A percentile compares a stretch with the other conserved stretches of the same genome.
These are phyloP conservation scores for Scutellaria baicalensis DNA, from an alignment of 257 asterid genomes.

Conservation along the genomic window DNA sequence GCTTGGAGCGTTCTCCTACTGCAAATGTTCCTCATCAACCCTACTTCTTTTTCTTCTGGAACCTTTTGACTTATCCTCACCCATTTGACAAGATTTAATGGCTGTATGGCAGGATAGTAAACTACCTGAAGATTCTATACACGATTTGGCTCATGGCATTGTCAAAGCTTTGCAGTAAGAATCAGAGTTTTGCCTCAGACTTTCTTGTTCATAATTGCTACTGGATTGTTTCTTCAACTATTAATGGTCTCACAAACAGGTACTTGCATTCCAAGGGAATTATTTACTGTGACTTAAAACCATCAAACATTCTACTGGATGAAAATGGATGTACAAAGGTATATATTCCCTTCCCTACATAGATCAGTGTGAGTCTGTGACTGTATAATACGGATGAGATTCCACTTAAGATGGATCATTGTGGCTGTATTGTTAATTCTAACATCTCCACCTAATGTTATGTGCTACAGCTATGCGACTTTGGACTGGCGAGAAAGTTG, in stretches of 20 bases:
- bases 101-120: slow-evolving; percentile 71
- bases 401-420: slow-evolving; percentile 5
- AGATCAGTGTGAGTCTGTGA: not conserved
- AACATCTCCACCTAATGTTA: slow-evolving; percentile 15
- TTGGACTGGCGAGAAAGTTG: slow-evolving; percentile 90
- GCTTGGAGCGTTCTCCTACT: not conserved
- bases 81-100: slow-evolving; percentile 2
- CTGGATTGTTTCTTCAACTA: slow-evolving; percentile 3
- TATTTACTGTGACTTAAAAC: slow-evolving; percentile 86
- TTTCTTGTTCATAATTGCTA: slow-evolving; percentile 12
- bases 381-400: slow-evolving; percentile 6
- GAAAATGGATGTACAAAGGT: slow-evolving; percentile 97
- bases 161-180: slow-evolving; percentile 93
- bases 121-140: slow-evolving; percentile 93
- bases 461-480: slow-evolving; percentile 81
- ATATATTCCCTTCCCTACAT: slow-evolving; percentile 10
- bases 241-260: slow-evolving; percentile 35
- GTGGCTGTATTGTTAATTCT: not conserved
- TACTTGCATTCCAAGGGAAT: slow-evolving; percentile 93
- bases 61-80: not conserved
- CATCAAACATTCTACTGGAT: slow-evolving; percentile 89
- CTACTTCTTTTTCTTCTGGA: not conserved
- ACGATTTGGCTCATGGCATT: slow-evolving; percentile 75
- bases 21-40: not conserved
- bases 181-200: slow-evolving; percentile 3